Evolutionary conservation across 1,284 basidiomycete species (phyloP).

Genomic region (Prillingera fragicola): DNA sequence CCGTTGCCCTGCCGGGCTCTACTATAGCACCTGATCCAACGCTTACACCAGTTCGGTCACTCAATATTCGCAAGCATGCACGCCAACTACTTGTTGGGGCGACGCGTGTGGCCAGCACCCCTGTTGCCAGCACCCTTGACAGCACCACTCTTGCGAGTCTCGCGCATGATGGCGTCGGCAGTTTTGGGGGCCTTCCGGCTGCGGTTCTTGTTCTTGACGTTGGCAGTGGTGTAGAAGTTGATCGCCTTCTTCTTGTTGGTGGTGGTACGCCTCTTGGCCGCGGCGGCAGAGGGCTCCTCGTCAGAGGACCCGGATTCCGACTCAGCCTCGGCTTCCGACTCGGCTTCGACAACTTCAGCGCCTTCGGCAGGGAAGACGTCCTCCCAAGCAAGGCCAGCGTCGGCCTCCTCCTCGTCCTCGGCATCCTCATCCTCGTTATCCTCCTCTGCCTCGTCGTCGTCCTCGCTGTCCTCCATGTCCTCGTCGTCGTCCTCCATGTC

Average conservation of each 20-base stretch:
- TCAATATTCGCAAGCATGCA: not conserved
- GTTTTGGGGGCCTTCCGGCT: constrained; percentile 43
- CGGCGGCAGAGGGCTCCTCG: constrained; percentile 23
- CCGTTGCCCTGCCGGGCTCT: too few species aligned
- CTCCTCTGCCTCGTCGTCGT: constrained; percentile 55
- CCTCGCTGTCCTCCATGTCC: constrained; percentile 43
- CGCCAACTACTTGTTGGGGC: constrained; percentile 8
- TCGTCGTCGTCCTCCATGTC: constrained; percentile 42
- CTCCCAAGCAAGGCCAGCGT: constrained; percentile 79
- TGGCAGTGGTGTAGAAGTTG: constrained; percentile 83
- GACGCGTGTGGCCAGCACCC: constrained; percentile 1
- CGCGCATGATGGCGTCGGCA: constrained; percentile 21
- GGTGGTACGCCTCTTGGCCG: constrained; percentile 67
- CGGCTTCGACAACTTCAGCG: constrained; percentile 44
- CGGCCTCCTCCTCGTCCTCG: constrained; percentile 19
- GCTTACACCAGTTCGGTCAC: too few species aligned
- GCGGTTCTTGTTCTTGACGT: constrained; percentile 79
- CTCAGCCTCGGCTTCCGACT: constrained; percentile 27
- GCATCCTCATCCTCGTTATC: constrained; percentile 29
- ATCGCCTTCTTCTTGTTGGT: constrained; percentile 88
- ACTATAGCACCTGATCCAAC: too few species aligned
- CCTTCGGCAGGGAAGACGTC: constrained; percentile 56
- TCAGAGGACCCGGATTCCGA: constrained; percentile 15
- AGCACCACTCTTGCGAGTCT: not conserved
- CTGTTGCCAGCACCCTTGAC: constrained; percentile 1